Evolutionary conservation across 306 rosid genomes (phyloP), one percentile per base, ranked within the genome.

Genomic region (Rosa chinensis): DNA sequence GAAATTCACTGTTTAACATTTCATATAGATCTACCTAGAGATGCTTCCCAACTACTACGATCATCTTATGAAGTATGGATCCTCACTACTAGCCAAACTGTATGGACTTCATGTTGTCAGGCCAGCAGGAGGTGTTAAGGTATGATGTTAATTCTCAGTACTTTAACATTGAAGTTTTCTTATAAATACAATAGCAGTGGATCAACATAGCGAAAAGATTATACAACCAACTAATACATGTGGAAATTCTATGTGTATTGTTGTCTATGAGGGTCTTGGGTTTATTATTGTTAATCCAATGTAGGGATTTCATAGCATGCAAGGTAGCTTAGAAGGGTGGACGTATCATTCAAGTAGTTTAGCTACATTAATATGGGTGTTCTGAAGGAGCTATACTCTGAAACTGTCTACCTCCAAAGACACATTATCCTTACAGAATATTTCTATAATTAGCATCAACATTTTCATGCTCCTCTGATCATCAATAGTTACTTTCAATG

Each of bases 81-180:
- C 66, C 39, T 84, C 90, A 35, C 37, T 87, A 69, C 66, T 87
- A 58, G 66, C 44, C 25, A 82, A 80, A 73, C 47, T 84, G 40
- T 87, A 74, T 66, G 90, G 90, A 77, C 85, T 87, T 80, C 88
- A 87, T 25, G 75, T 55, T 70, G 68, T 87, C 43, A 84, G 76
- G 79, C 81, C 84, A 10, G 14, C 39, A 16, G 88, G 90, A 47
- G 90, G 88, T 74, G 43, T 23, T n/a, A 84, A 87, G 90, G 90
- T 87, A 66, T 39, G 5, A 73, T 79, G 66, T 43, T n/a, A n/a
- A n/a, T n/a, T 72, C 35, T 63, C 20, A 52, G 42, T 75, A 43
- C 9, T 56, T 45, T 9, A 53, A 62, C 48, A 21, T 14, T 78
- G 37, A 21, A 21, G 47, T 52, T 40, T 52, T 53, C 66, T 35